Evolutionary conservation across 805 yeast genomes (phyloP).

Genomic region (Tetrapisispora taiwanensis): DNA sequence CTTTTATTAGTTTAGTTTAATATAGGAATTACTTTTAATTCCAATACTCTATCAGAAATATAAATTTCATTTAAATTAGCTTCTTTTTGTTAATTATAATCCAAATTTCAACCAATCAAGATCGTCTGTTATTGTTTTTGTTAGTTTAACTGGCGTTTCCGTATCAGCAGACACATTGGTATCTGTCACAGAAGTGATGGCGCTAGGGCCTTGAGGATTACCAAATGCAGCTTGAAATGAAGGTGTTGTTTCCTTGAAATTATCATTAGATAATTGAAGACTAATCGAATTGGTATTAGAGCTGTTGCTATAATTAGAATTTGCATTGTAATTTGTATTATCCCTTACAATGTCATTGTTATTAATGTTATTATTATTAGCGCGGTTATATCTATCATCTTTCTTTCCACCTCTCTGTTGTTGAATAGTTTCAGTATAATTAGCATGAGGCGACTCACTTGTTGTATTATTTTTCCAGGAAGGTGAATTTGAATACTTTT

Average conservation of each 20-base stretch:
- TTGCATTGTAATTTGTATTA: too few relatives aligned
- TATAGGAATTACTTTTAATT: neutral
- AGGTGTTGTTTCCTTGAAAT: conserved; percentile 3
- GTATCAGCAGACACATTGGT: conserved; percentile 6
- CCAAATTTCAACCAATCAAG: conserved; percentile 31
- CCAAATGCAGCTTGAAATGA: conserved; percentile 5
- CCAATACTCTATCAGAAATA: neutral
- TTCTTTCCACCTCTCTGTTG: conserved; percentile 17
- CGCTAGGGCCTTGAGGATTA: conserved; percentile 8
- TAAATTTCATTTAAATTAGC: too few relatives aligned
- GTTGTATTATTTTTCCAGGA: conserved; percentile 1
- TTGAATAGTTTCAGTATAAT: conserved; percentile 18
- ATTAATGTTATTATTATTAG: neutral
- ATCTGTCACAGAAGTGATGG: conserved; percentile 9
- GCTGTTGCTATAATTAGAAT: neutral
- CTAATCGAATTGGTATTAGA: neutral
- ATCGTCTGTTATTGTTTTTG: conserved; percentile 19
- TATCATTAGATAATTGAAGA: neutral
- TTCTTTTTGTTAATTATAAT: conserved; percentile 10
- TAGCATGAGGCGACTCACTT: conserved; percentile 20
- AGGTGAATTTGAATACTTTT: neutral
- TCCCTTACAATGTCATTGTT: neutral
- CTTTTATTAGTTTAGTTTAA: neutral
- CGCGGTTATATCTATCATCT: conserved; percentile 1
- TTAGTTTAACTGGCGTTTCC: conserved; percentile 4